Percentiles rank a stretch among this genome's conserved stretches.
Conservation (phyloP, 1,284 basidiomycete genomes). For the Ganoderma boninense region DNA sequence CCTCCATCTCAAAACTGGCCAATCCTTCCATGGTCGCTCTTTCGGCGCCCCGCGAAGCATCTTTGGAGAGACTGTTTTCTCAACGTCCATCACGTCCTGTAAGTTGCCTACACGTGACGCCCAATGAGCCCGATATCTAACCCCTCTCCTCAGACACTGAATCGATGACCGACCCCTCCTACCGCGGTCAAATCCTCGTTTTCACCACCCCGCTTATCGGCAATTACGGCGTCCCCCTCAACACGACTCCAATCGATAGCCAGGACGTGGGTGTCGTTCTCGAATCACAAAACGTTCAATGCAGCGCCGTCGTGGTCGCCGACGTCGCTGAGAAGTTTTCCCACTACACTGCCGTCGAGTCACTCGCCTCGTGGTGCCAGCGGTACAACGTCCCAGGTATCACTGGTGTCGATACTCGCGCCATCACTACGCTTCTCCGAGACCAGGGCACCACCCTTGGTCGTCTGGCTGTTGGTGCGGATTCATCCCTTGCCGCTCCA, state of each 20-base stretch:
- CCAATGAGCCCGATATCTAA: constrained; percentile 3
- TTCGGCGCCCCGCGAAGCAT: constrained; percentile 92
- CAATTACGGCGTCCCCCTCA: constrained; percentile 96
- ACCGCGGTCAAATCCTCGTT: constrained; percentile 96
- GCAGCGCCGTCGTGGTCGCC: constrained; percentile 92
- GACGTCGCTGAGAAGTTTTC: constrained; percentile 96
- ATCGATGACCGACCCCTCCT: constrained; percentile 99
- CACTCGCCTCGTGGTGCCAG: constrained; percentile 92
- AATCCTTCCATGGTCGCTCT: constrained; percentile 88
- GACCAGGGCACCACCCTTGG: constrained; percentile 98
- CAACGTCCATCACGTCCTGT: constrained; percentile 98
- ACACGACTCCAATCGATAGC: constrained; percentile 77
- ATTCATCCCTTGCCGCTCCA: constrained; percentile 71
- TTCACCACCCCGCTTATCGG: constrained; percentile 99
- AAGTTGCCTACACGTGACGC: constrained; percentile 39
- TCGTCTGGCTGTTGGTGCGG: constrained; percentile 85
- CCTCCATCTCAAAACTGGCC: constrained; percentile 93
- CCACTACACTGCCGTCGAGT: constrained; percentile 95
- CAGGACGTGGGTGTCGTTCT: constrained; percentile 91
- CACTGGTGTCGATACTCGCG: constrained; percentile 97
- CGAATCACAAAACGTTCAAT: constrained; percentile 92
- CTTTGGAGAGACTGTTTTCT: constrained; percentile 98
- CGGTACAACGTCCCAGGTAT: constrained; percentile 93
- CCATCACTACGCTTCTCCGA: constrained; percentile 92
- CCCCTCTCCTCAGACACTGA: constrained; percentile 80